Evolutionary conservation across 2,329 filamentous ascomycete species (phyloP), one percentile per base, ranked within the genome.

Genomic region (Aureobasidium sp.): DNA sequence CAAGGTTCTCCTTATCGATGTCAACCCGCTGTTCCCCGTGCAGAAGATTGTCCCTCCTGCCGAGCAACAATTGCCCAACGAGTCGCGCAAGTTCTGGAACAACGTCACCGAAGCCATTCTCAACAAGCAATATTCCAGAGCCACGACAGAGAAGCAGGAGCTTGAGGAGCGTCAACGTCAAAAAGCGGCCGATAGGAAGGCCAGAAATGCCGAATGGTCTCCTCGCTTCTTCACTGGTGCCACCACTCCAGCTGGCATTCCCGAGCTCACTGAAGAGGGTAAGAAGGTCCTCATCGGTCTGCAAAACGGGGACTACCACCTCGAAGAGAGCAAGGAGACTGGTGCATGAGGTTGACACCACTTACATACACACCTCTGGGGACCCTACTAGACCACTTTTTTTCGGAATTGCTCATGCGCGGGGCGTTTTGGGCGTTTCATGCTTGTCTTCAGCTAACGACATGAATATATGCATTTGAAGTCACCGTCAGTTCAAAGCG

Each of bases 141-240:
- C 94, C 8, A 99, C 94, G 25, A 85, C 83, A 22, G 78, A 94
- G 65, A 99, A 99, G 79, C 85, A 91, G 64, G 91, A 96, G 69
- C 84, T 99, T 12, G 94, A 99, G 75, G 94, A 99, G 74, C 81
- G 82, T 47, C 94, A 99, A 77, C 83, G 94, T 36, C 84, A 89
- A 69, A 93, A 90, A 76, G 92, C 90, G 1, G 86, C 90, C 27
- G 86, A 93, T 71, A 82, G 94, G 47, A 88, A 93, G 71, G 81
- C 82, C 48, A 82, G 82, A 15, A 84, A 86, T 14, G 82, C 84
- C 63, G 82, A 84, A 37, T 99, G 90, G 86, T 80, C 87, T 67
- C 94, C 94, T n/a, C 82, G 91, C 47, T 99, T 96, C 77, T 99
- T 99, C 76, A 86, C 81, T 0, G 81, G 79, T 3, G 79, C 80